These are phyloP conservation scores for Exophiala aquamarina DNA, from an alignment of 2,329 filamentous ascomycete species.

Conservation along the genomic window DNA sequence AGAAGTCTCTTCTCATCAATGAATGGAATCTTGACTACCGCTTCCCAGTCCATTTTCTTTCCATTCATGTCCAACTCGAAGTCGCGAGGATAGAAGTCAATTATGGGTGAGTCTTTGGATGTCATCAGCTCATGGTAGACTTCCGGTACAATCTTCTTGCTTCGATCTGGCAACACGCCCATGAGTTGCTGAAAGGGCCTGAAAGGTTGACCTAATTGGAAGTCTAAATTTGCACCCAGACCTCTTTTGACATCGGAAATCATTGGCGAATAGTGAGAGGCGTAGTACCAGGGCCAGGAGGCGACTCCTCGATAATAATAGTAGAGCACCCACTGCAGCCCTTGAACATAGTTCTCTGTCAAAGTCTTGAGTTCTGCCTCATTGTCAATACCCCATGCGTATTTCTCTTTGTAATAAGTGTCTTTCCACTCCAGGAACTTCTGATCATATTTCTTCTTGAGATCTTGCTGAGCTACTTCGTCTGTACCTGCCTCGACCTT, in stretches of 20 bases:
- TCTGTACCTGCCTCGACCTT: slow-evolving; percentile 76
- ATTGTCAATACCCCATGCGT: slow-evolving; percentile 80
- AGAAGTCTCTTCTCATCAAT: slow-evolving; percentile 90
- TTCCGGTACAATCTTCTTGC: slow-evolving; percentile 88
- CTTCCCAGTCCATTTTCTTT: slow-evolving; percentile 99
- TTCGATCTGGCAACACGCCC: slow-evolving; percentile 95
- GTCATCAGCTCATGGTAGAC: slow-evolving; percentile 95
- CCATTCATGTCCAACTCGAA: slow-evolving; percentile 99
- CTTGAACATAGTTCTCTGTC: slow-evolving; percentile 95
- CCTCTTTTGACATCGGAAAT: slow-evolving; percentile 94
- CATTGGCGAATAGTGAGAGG: slow-evolving; percentile 95
- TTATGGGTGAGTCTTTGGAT: slow-evolving; percentile 82
- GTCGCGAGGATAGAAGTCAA: slow-evolving; percentile 96
- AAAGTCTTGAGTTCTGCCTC: slow-evolving; percentile 78
- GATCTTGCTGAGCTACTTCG: slow-evolving; percentile 74
- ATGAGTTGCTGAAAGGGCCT: slow-evolving; percentile 94
- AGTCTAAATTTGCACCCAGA: slow-evolving; percentile 81
- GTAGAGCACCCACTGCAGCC: slow-evolving; percentile 94
- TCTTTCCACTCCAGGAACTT: slow-evolving; percentile 95
- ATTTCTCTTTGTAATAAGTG: slow-evolving; percentile 87
- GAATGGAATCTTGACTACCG: slow-evolving; percentile 97
- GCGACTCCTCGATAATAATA: slow-evolving; percentile 98
- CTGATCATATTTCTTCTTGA: slow-evolving; percentile 81
- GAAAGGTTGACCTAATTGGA: slow-evolving; percentile 93
- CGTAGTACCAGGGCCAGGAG: slow-evolving; percentile 98